Evolutionary conservation across 2,329 filamentous ascomycete genomes (phyloP).

Genomic region (Colletotrichum sp.): DNA sequence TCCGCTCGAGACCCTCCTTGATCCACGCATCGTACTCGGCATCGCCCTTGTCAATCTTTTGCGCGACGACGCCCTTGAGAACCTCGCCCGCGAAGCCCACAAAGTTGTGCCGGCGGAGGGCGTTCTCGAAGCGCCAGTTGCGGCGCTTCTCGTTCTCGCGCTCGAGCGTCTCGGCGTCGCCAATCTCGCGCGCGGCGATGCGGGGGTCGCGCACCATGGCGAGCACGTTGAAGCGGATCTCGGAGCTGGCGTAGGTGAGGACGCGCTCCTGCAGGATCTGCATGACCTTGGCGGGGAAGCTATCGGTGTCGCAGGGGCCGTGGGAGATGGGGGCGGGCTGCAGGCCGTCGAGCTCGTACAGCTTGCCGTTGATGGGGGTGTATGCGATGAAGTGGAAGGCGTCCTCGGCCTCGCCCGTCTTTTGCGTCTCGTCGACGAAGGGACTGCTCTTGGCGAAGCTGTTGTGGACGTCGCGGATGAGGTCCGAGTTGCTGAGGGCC

Average conservation of each 20-base stretch:
- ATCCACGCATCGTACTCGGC: slow-evolving; percentile 77
- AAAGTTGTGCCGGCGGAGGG: slow-evolving; percentile 90
- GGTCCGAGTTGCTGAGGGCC: slow-evolving; percentile 66
- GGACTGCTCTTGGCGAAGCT: slow-evolving; percentile 88
- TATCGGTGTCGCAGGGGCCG: slow-evolving; percentile 71
- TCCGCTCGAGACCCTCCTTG: slow-evolving; percentile 67
- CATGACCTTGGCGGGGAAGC: slow-evolving; percentile 83
- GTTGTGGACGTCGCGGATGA: slow-evolving; percentile 84
- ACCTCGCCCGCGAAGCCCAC: slow-evolving; percentile 93
- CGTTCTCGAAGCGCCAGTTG: slow-evolving; percentile 95
- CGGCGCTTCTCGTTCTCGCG: slow-evolving; percentile 83
- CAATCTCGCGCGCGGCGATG: slow-evolving; percentile 77
- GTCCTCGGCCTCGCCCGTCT: slow-evolving; percentile 77
- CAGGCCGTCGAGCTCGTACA: slow-evolving; percentile 96
- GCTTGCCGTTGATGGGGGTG: slow-evolving; percentile 75
- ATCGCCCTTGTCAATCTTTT: slow-evolving; percentile 71
- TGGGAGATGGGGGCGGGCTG: slow-evolving; percentile 93
- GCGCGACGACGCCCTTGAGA: slow-evolving; percentile 81
- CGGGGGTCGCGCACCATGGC: slow-evolving; percentile 89
- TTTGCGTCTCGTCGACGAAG: slow-evolving; percentile 89
- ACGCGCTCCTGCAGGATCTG: slow-evolving; percentile 87
- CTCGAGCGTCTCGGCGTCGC: slow-evolving; percentile 79
- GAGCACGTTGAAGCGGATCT: slow-evolving; percentile 96
- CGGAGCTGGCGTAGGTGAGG: slow-evolving; percentile 80
- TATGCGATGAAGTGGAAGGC: slow-evolving; percentile 99